Base-by-base conservation (phyloP, 108 stramenopile species). In the Fragilaria radians region DNA sequence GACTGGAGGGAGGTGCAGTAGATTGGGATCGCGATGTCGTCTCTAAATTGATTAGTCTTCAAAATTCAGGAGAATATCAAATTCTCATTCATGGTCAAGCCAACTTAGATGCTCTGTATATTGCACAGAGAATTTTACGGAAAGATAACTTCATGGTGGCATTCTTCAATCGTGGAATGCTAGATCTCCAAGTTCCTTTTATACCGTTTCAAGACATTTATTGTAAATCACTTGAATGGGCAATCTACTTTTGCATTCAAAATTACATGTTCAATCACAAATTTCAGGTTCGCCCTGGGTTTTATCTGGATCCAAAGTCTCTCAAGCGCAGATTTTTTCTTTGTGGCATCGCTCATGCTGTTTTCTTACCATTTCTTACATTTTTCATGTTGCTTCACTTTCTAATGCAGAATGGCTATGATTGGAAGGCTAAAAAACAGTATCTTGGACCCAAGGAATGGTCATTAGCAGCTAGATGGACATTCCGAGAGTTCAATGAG, bases 241-340 rank as follows among this genome's bases (percentile, higher is more conserved):
- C 75, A 48, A 53, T 98, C 14, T 88, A 96, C 62, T 81, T 86
- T 54, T 94, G 94, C 58, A 73, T 98, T 48, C 63, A 95, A n/a
- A 93, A 92, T 67, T 94, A 93, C 72, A 94, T 98, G 96, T 98
- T 96, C 63, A 94, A 91, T 68, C 90, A 96, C 61, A 89, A 94
- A 46, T 87, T 89, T 36, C 79, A 88, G 33, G 61, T 98, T 11
- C 80, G 96, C 11, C 84, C 88, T 0, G 84, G 85, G 24, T 97
- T 97, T 69, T 80, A 83, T 47, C 63, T 81, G 63, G 93, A 96
- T 62, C 74, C 88, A 4, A 63, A 67, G 1, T 70, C 83, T 31
- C 73, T 98, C 42, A 52, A 78, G 59, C 63, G 74, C 36, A 74
- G 96, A 24, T 86, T 98, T 51, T 36, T 88, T 9, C 53, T 91